Evolutionary conservation across 2,329 filamentous ascomycete genomes (phyloP), one percentile per base, ranked within the genome.

Genomic region (Aspergillus pseudoviridinutans): DNA sequence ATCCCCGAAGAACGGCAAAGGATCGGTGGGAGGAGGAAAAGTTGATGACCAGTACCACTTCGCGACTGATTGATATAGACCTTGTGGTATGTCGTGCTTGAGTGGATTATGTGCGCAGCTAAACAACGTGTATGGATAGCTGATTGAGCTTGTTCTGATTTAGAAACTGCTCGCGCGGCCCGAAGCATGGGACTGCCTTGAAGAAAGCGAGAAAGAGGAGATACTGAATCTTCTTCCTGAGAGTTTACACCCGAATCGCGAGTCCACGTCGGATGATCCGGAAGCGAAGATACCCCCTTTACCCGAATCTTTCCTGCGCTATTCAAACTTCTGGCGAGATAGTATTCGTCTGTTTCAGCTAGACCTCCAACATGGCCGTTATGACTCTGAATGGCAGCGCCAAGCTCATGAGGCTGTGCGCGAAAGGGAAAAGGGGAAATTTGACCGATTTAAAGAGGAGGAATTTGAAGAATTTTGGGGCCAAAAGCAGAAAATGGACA

Each of bases 391-490:
- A 52, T 88, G 84, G 84, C 76, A 82, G 57, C 73, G 72, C 2
- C 75, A 84, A 56, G 85, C 85, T 14, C 72, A 77, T 35, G 69
- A 77, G 61, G 85, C 86, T 1, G 78, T 80, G 52, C 65, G 77
- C 52, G 76, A 82, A 59, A 77, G 85, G 10, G 76, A 75, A 1
- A 71, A 74, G 0, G 86, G 86, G 0, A 76, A 77, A 6, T 88
- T 82, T 60, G 84, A 88, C 62, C 72, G 73, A 5, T 84, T 80
- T 71, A 82, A 85, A 67, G 79, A 80, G 49, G 68, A 74, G 49
- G 79, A 84, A 58, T 80, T 79, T 14, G 82, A 87, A 66, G 68
- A 76, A 55, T 83, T 81, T 62, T 87, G 83, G 82, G 84, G 83
- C 0, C 80, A 84, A 67, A 83, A 82, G 60, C 76, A 78, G 66